Conservation (phyloP, 2,329 filamentous ascomycete species). For the Cucurbitaria berberidis region DNA sequence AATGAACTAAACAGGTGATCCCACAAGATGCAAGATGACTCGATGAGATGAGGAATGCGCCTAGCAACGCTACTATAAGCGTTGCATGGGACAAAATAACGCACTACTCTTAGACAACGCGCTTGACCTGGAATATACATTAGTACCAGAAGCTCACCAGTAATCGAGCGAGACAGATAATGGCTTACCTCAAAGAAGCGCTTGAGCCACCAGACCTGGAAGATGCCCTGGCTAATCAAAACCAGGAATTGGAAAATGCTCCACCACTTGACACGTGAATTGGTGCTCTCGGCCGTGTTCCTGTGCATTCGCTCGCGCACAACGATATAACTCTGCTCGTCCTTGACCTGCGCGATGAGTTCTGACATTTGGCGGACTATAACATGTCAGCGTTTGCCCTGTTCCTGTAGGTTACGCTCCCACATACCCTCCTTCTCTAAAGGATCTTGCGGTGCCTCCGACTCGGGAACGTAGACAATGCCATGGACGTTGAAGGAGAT, state of each 20-base stretch:
- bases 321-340: conserved; percentile 97
- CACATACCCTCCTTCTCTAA: conserved; percentile 83
- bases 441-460: conserved; percentile 82
- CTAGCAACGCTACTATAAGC: neutral
- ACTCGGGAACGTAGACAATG: conserved; percentile 94
- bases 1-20: conserved; percentile 10
- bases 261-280: conserved; percentile 98
- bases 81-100: neutral
- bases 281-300: conserved; percentile 99
- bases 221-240: conserved; percentile 87
- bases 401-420: neutral
- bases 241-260: conserved; percentile 94
- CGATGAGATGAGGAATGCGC: neutral
- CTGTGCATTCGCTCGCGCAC: conserved; percentile 93
- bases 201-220: conserved; percentile 99
- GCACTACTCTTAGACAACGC: conserved; percentile 33
- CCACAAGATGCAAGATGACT: neutral
- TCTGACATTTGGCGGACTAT: conserved; percentile 83
- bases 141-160: neutral
- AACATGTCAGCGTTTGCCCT: conserved; percentile 18
- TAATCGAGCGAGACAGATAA: neutral
- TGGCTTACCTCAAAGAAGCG: conserved; percentile 84
- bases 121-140: conserved; percentile 37
- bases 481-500: conserved; percentile 99
- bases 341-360: conserved; percentile 88